phyloP scores from a whole-genome alignment of 2,329 filamentous ascomycete species.

The Epichloe bromicola region DNA sequence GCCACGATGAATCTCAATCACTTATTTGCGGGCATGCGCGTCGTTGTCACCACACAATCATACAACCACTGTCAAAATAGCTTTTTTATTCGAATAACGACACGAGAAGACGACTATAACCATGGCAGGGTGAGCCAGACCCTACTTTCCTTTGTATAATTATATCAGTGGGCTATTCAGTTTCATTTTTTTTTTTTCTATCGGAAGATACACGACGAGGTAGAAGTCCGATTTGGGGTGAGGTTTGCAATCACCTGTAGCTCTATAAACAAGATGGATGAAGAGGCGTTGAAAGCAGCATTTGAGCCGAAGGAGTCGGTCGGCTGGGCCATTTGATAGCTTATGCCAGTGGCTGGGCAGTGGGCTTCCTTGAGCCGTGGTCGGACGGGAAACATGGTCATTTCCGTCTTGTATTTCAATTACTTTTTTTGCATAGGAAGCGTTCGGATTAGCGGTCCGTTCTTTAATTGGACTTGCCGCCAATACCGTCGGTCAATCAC shows the following conservation, averaged over 20 bases:
- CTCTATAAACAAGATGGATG: background rate
- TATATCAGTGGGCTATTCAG: background rate
- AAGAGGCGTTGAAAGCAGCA: background rate
- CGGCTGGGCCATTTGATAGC: background rate
- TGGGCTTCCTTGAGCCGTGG: background rate
- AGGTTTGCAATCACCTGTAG: background rate
- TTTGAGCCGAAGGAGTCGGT: background rate
- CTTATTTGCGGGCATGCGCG: background rate
- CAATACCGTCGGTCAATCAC: background rate
- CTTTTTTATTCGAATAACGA: slow-evolving; percentile 6
- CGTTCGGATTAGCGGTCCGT: background rate
- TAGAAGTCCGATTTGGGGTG: background rate
- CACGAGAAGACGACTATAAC: slow-evolving; percentile 9
- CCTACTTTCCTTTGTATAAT: slow-evolving; percentile 8
- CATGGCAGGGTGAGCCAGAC: slow-evolving; percentile 5
- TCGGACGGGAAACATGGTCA: background rate
- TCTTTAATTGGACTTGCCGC: background rate
- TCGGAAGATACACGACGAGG: slow-evolving; percentile 1
- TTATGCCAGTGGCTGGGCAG: background rate
- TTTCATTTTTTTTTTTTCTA: background rate
- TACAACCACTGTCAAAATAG: slow-evolving; percentile 9
- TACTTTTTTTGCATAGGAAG: slow-evolving; percentile 4
- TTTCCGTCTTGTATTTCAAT: background rate
- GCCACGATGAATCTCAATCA: background rate
- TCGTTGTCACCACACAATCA: background rate